Base-by-base conservation (phyloP, 768 basidiomycete genomes). In the Trametes elegans region DNA sequence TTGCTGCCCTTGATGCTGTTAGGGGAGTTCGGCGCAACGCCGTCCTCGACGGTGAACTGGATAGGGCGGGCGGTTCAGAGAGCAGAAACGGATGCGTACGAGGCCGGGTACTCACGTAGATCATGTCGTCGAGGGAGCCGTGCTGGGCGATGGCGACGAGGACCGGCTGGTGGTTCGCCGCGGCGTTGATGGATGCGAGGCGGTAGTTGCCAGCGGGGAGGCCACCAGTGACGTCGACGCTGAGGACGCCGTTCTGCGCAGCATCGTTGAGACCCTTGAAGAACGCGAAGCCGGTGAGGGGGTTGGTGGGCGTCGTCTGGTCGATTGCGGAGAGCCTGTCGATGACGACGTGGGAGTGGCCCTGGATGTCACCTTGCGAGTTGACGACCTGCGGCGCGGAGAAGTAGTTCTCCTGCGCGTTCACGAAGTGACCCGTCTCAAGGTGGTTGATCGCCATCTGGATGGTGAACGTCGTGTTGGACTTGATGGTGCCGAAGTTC, bases 281-380 rank as follows among this genome's bases (percentile, higher is more conserved):
- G 70, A 81, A 86, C 8, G 76, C 76, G 54, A 87, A 87, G 32
- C 68, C 63, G 27, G 60, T 73, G 21, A 43, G 41, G 14, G 81
- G 76, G 67, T 85, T 67, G 14, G 73, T 74, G 5, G 78, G 73
- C 1, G 66, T 72, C 13, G 83, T 80, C 58, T 79, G 73, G 32
- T 70, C 70, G 55, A 86, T 68, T 11, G 77, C 71, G 24, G 63
- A 52, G 53, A 88, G 71, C 44, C 67, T 53, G 64, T 87, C 78
- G 45, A 88, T 70, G 49, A 84, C 82, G 62, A 87, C 70, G 63
- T 88, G 87, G 13, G 75, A 73, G 71, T 87, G 83, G 10, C 86
- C 87, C 53, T 79, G 65, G 62, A 88, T 76, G 35, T 74, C 61
- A 46, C 86, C 86, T 3, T 70, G 61, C 1, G 64, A 24, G 64